These are phyloP conservation scores for Piper longum DNA, from an alignment of 164 flowering plant species.

Conservation along the genomic window DNA sequence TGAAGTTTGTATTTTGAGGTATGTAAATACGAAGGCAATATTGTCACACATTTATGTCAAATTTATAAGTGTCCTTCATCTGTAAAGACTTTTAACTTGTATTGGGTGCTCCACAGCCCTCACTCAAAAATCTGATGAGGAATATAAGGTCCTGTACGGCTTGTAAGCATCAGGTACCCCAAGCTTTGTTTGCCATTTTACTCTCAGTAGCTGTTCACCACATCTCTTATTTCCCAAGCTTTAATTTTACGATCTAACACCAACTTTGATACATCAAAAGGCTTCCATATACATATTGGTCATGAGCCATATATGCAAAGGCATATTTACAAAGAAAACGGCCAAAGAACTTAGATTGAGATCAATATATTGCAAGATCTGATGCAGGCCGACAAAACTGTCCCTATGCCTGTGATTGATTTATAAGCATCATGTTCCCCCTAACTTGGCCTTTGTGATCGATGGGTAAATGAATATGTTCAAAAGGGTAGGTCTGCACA, in stretches of 20 bases:
- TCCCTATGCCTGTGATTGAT: background rate
- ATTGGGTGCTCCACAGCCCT: background rate
- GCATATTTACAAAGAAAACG: too few species aligned
- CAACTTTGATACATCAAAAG: too few species aligned
- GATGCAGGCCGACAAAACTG: constrained; percentile 1
- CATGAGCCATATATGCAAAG: too few species aligned
- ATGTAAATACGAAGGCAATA: too few species aligned
- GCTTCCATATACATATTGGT: too few species aligned
- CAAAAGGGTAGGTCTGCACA: background rate
- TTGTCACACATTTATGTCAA: too few species aligned
- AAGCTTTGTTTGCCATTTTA: background rate
- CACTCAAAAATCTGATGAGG: background rate
- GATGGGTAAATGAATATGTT: constrained; percentile 1
- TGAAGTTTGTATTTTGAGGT: too few species aligned
- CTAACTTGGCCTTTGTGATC: background rate
- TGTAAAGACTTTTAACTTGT: too few species aligned
- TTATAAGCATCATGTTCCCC: constrained; percentile 1
- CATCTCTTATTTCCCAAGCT: too few species aligned
- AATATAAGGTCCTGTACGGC: constrained; percentile 2
- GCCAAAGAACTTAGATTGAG: too few species aligned
- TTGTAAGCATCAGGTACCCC: constrained; percentile 1
- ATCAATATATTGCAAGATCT: background rate
- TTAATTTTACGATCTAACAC: too few species aligned
- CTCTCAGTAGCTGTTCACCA: background rate
- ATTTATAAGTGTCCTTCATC: background rate